A percentile compares a stretch with the other conserved stretches of the same genome.
Evolutionary conservation across 2,329 filamentous ascomycete genomes (phyloP).

Genomic region (Sclerotinia sclerotiorum): DNA sequence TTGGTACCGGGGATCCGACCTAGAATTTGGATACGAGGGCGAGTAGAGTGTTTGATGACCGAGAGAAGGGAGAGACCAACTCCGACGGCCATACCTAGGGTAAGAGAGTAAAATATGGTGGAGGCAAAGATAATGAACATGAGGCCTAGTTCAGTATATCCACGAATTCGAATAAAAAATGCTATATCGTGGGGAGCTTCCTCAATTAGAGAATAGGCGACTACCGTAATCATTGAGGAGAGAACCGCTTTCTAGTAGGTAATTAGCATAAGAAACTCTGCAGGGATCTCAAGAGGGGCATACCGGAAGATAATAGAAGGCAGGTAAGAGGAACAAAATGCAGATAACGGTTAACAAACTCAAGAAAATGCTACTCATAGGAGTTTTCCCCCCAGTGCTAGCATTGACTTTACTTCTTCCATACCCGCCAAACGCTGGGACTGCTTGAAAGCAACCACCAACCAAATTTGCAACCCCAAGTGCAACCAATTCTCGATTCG

Average conservation of each 20-base stretch:
- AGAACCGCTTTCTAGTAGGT: slow-evolving; percentile 80
- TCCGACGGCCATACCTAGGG: slow-evolving; percentile 89
- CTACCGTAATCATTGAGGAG: slow-evolving; percentile 90
- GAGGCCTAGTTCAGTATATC: slow-evolving; percentile 80
- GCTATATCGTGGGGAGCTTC: slow-evolving; percentile 89
- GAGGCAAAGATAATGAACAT: slow-evolving; percentile 89
- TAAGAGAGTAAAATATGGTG: slow-evolving; percentile 93
- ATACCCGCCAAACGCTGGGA: slow-evolving; percentile 95
- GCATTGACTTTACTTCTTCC: slow-evolving; percentile 94
- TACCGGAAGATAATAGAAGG: slow-evolving; percentile 94
- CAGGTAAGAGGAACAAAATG: slow-evolving; percentile 79
- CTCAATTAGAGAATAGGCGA: slow-evolving; percentile 91
- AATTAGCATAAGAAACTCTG: slow-evolving; percentile 25
- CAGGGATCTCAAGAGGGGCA: slow-evolving; percentile 44
- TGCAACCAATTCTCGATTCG: slow-evolving; percentile 91
- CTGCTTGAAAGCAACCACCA: slow-evolving; percentile 85
- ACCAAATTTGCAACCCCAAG: slow-evolving; percentile 89
- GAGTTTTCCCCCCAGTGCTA: slow-evolving; percentile 85
- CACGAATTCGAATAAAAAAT: slow-evolving; percentile 84
- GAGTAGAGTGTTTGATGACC: slow-evolving; percentile 85
- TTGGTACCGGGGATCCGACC: slow-evolving; percentile 83
- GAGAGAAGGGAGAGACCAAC: slow-evolving; percentile 87
- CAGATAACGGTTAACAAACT: slow-evolving; percentile 79
- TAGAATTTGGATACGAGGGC: slow-evolving; percentile 92
- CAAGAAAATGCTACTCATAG: slow-evolving; percentile 88